Base-by-base conservation (phyloP, 2,329 filamentous ascomycete genomes). In the Clonostachys chloroleuca region DNA sequence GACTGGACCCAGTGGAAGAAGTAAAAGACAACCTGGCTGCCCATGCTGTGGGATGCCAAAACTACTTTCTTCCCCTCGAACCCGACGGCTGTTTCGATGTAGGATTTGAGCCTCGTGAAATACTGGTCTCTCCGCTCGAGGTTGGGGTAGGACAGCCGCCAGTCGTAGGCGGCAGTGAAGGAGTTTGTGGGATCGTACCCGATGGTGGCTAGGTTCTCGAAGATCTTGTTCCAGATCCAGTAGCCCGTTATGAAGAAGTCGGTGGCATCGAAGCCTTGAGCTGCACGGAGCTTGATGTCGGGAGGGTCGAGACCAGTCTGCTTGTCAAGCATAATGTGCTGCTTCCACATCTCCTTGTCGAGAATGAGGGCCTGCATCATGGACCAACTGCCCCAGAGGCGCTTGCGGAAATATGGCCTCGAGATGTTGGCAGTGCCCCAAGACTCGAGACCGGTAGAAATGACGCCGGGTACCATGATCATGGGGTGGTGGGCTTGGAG, bases 151-250 rank as follows among this genome's bases (percentile, higher is more conserved):
- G 89, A 89, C 48, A 99, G 72, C 20, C 94, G 83, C 94, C 94
- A 99, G 68, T 99, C 94, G 62, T 99, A 80, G 10, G 83, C 80
- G 1, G 84, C 84, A 0, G 83, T 86, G 57, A 79, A 86, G 4
- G 81, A 83, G 57, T 83, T 87, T 34, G 80, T 84, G 20, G 94
- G 92, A 61, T 99, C 94, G 64, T 99, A 99, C 13, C 94, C 94
- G 49, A 99, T 87, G 0, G 91, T 94, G 0, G 94, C 94, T 45
- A 99, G 74, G 60, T 99, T 99, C 69, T 99, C 94, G 44, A 99
- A 77, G 51, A 99, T 96, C 69, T 97, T 97, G 70, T 89, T 96
- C 92, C 92, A 96, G 51, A 99, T 97, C 94, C 94, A 99, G 69
- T 99, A 99, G 10, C 83, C 84, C 0, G 84, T 87, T 51, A 87